Base-by-base conservation (phyloP, 2,329 filamentous ascomycete species). In the Aspergillus japonicus region DNA sequence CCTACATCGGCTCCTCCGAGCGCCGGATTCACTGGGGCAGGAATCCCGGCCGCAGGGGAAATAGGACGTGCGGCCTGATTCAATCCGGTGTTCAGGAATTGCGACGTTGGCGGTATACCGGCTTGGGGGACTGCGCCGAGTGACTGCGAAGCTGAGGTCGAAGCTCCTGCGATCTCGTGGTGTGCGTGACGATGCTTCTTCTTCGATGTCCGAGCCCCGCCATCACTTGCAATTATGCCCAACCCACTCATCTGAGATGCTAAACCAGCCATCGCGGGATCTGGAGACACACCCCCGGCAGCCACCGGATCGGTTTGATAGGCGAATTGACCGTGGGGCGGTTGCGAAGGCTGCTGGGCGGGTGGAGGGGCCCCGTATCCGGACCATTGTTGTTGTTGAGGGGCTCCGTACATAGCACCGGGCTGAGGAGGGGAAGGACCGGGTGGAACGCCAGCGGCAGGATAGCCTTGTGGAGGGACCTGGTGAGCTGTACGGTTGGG, bases 141-240 rank as follows among this genome's bases (percentile, higher is more conserved):
- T 11, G 86, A 80, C 70, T 89, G 87, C 53, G 87, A 57, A 12
- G 65, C 62, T 24, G 65, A 57, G 29, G 62, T 86, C 5, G 82
- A 82, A 12, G 88, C 83, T 23, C 90, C 86, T 65, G 94, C 91
- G 56, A 98, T 86, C 44, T 87, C 89, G 75, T 98, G 94, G 76
- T 96, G 90, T 64, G 93, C 94, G 78, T 98, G 94, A 61, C 92
- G 87, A 74, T 97, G 90, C 83, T 96, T 97, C 86, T 96, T 98
- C 83, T 93, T 89, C 54, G 80, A 76, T 42, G 75, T 66, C 73
- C 87, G 78, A 54, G 73, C 66, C 56, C 69, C 72, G 58, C 71
- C 66, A 57, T 84, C 82, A 59, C 72, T 81, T 56, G 72, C 76
- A 35, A 83, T 86, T 66, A 96, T 80, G 47, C 83, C 87, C 84